Percentiles rank a stretch among this genome's conserved stretches.
Evolutionary conservation across 148 eudicot species (phyloP).

Genomic region (Hydrangea macrophylla): DNA sequence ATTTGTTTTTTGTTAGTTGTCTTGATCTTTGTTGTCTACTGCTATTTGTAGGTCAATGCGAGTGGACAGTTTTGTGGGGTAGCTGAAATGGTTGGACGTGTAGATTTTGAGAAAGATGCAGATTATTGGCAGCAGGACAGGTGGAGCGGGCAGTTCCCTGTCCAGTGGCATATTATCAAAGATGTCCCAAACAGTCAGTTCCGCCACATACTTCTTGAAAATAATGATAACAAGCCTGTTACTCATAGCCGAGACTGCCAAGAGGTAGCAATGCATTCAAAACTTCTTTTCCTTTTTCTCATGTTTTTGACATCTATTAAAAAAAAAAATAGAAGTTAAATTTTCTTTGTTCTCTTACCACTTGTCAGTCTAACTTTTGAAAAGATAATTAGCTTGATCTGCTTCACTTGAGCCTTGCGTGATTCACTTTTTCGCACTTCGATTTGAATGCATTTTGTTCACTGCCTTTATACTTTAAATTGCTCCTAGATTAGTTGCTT

Average conservation of each 20-base stretch:
- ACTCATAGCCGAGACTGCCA: conserved; percentile 98
- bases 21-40: not conserved
- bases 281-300: not conserved
- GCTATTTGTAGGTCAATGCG: conserved; percentile 74
- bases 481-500: not conserved
- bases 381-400: too few species aligned
- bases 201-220: conserved; percentile 86
- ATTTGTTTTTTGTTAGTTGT: not conserved
- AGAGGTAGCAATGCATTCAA: conserved; percentile 51
- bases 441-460: too few species aligned
- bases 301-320: not conserved
- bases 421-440: too few species aligned
- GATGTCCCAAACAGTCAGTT: conserved; percentile 87
- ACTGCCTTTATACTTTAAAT: too few species aligned
- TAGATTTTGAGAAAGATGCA: conserved; percentile 83
- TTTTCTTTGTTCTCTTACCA: not conserved
- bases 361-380: too few species aligned
- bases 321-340: too few species aligned
- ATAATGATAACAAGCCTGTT: conserved; percentile 94
- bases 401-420: too few species aligned
- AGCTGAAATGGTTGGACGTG: conserved; percentile 89
- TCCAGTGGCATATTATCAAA: conserved; percentile 81
- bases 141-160: conserved; percentile 95
- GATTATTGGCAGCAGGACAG: conserved; percentile 98
- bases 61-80: conserved; percentile 97